Conservation (phyloP, 2,329 filamentous ascomycete genomes). For the Penicillium sp. region DNA sequence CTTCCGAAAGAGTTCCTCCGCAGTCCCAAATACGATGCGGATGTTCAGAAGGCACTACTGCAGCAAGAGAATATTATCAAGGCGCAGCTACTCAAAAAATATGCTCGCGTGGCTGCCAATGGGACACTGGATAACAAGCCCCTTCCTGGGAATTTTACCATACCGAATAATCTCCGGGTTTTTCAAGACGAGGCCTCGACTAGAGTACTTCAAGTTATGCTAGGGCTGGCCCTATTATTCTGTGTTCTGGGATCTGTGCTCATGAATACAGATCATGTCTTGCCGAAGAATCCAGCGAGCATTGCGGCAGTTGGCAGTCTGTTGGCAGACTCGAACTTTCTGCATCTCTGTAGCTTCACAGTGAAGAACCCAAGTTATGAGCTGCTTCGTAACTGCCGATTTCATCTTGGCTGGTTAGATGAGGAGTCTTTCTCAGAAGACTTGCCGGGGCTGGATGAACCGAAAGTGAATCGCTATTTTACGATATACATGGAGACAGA, state of each 20-base stretch:
- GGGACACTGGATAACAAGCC: neutral
- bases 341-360: neutral
- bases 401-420: neutral
- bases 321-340: constrained; percentile 2
- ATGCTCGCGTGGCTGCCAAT: neutral
- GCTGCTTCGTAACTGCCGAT: neutral
- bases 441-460: neutral
- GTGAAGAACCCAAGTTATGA: neutral
- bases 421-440: neutral
- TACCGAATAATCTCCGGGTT: neutral
- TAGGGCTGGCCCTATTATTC: neutral
- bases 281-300: constrained; percentile 4
- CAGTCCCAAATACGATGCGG: neutral
- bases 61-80: neutral
- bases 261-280: constrained; percentile 4
- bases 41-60: neutral
- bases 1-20: neutral
- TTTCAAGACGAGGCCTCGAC: neutral
- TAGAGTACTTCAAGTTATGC: neutral
- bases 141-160: neutral
- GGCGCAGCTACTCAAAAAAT: neutral
- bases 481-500: neutral
- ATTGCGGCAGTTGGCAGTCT: constrained; percentile 6
- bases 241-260: neutral
- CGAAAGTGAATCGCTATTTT: neutral